Conservation (phyloP, 257 asterid species). For the Salvia miltiorrhiza region DNA sequence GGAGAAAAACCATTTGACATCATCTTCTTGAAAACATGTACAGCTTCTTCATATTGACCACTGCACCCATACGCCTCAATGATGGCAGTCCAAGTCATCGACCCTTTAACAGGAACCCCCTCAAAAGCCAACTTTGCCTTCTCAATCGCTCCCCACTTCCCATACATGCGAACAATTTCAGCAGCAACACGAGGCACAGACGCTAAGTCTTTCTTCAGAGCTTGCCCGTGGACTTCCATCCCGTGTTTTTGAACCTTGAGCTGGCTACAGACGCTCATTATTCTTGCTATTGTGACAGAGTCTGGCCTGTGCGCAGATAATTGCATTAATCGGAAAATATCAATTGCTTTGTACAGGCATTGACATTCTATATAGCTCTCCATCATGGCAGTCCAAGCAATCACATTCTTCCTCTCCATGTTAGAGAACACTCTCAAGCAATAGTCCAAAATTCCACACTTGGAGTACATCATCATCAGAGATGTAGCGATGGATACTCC, state of each 20-base stretch:
- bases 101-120: constrained; percentile 55
- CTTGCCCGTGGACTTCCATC: constrained; percentile 74
- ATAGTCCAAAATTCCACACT: constrained; percentile 51
- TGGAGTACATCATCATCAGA: constrained; percentile 90
- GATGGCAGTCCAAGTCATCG: constrained; percentile 83
- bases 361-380: constrained; percentile 59
- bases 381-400: constrained; percentile 92
- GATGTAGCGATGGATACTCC: constrained; percentile 64
- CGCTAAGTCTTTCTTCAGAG: constrained; percentile 50
- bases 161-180: constrained; percentile 76
- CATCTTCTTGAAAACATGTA: constrained; percentile 59
- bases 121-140: constrained; percentile 62
- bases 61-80: constrained; percentile 63
- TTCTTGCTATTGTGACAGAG: constrained; percentile 69
- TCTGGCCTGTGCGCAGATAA: constrained; percentile 81
- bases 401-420: constrained; percentile 71
- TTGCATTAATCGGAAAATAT: constrained; percentile 69
- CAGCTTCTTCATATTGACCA: constrained; percentile 48
- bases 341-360: constrained; percentile 48
- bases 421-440: constrained; percentile 49
- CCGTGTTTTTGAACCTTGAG: constrained; percentile 52
- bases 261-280: constrained; percentile 50
- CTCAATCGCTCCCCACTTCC: constrained; percentile 42
- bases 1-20: constrained; percentile 63
- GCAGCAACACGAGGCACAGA: constrained; percentile 65